Base-by-base conservation (phyloP, 2,329 filamentous ascomycete genomes). In the Rutstroemia sp. region DNA sequence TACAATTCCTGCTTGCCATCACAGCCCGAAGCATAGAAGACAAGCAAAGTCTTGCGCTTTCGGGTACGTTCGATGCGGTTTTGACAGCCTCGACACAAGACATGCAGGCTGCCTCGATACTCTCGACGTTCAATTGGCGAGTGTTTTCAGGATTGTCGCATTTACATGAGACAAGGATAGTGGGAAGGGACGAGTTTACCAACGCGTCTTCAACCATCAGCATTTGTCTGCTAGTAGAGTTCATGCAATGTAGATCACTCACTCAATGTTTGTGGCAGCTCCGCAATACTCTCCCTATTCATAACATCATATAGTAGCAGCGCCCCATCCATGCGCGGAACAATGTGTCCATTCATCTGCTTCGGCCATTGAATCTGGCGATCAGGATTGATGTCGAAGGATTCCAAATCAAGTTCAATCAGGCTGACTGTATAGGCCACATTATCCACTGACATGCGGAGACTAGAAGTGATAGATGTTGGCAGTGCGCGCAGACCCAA, bases 271-370 rank as follows among this genome's bases (percentile, higher is more conserved):
- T 87, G 81, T 42, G 88, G 86, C 54, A 96, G 77, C 58, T 87
- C 82, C 58, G 80, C 78, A 64, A 95, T 82, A 69, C 86, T 92
- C 58, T 85, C 82, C 64, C 83, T 80, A 69, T 88, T 87, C 71
- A 84, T 88, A 46, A 95, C 87, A 78, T 96, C 89, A 76, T 96
- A 96, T 49, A 97, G 75, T 57, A 92, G 82, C 64, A 96, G 74
- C 47, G 88, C 90, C 19, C 88, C 92, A 67, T 97, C 89, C 66
- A 96, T 81, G 42, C 79, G 80, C 50, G 90, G 89, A 58, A 89
- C 78, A 59, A 85, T 81, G 61, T 84, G 78, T 58, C 89, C 88
- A 67, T 86, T 80, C 63, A 85, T 80, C 66, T 85, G 81, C 64
- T 82, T 83, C 12, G 83, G 83, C 83, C 83, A 86, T 68, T 82